A percentile compares a stretch with the other conserved stretches of the same genome.
Evolutionary conservation across 441 rosid genomes (phyloP).

Genomic region (Erodium trifolium): DNA sequence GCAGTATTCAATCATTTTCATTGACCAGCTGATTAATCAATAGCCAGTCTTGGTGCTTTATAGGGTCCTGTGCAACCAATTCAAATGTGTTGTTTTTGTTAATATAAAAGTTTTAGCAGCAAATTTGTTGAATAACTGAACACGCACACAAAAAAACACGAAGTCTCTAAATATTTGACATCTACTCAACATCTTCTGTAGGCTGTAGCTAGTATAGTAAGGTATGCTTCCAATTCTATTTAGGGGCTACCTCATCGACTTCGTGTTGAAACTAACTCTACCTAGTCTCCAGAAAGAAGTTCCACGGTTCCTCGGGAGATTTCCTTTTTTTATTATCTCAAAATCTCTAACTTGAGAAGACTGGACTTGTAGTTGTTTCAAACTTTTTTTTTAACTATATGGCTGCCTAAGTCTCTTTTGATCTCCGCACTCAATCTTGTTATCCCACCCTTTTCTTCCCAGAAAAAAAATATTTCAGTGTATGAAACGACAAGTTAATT

Average conservation of each 20-base stretch:
- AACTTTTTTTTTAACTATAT: not conserved
- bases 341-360: not conserved
- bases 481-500: not conserved
- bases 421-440: not conserved
- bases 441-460: not conserved
- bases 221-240: not conserved
- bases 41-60: not conserved
- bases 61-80: slow-evolving; percentile 3
- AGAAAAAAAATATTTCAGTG: not conserved
- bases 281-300: not conserved
- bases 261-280: not conserved
- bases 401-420: not conserved
- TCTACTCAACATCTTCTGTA: not conserved
- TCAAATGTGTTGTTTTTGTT: not conserved
- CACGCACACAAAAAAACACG: not conserved
- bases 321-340: not conserved
- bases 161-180: not conserved
- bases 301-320: not conserved
- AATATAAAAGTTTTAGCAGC: not conserved
- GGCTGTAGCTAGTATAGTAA: not conserved
- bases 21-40: not conserved
- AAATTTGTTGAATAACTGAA: not conserved
- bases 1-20: not conserved
- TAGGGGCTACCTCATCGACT: not conserved
- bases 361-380: not conserved